Base-by-base conservation (phyloP, 176 grass and related monocot genomes). In the Leersia perrieri region DNA sequence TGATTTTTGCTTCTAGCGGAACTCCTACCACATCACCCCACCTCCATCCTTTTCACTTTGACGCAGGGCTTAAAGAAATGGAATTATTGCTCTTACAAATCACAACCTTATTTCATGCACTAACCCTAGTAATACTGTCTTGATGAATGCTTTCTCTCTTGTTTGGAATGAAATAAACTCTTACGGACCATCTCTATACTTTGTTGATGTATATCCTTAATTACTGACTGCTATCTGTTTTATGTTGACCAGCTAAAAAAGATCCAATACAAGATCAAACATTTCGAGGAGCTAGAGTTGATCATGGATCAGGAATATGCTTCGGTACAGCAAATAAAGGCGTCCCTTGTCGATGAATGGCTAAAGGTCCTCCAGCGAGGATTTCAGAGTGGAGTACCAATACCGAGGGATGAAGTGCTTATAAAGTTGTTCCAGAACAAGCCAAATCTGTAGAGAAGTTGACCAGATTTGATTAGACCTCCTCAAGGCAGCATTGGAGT, bases 241-340 rank as follows among this genome's bases (percentile, higher is more conserved):
- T 77, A 35, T 82, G 33, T 47, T 86, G 16, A 30, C 28, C 80
- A 99, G 97, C 64, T 93, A 84, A 95, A 76, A 83, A 99, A 95
- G 84, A 93, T 96, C 41, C 90, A 93, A 79, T 91, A 84, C 74
- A 95, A 93, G 82, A 91, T 99, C 40, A 95, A 93, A 70, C 90
- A 95, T 75, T 91, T 93, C 30, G 85, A 92, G 34, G 96, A 99
- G 69, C 68, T 95, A 57, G 93, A 99, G 53, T 66, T 69, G 15
- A 84, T 90, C 63, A 99, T 99, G 93, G 87, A 95, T 61, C 70
- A 91, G 34, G 96, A 99, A 77, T 89, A 93, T 33, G 69, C 44
- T 68, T 25, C 83, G 8, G 57, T 96, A 66, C 90, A 93, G 60
- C 64, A 93, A 88, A 68, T 85, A 60, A 93, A 99, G 77, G 82